phyloP scores from a whole-genome alignment of 495 filamentous ascomycete species.

The Neurospora tetrasperma region DNA sequence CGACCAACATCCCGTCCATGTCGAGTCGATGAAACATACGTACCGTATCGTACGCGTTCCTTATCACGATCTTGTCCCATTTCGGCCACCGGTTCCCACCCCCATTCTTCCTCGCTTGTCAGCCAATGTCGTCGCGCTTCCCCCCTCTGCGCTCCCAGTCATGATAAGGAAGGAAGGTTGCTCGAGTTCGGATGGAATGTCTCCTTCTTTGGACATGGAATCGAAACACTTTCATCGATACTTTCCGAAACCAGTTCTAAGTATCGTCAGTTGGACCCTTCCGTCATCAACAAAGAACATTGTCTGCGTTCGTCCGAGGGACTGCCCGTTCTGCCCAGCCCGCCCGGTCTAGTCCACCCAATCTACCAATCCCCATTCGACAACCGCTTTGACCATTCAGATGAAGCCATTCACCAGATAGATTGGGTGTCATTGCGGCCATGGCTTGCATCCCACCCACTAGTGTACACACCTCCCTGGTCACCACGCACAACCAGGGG shows the following conservation, averaged over 20 bases:
- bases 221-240: not conserved
- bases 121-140: not conserved
- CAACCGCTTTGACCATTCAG: not conserved
- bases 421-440: not conserved
- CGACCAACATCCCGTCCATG: not conserved
- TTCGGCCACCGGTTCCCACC: not conserved
- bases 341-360: not conserved
- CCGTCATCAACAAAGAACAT: not conserved
- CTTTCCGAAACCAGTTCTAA: not conserved
- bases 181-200: not conserved
- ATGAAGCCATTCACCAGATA: not conserved
- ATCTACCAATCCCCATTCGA: not conserved
- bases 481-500: not conserved
- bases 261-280: not conserved
- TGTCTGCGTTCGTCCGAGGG: not conserved
- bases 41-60: not conserved
- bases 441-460: not conserved
- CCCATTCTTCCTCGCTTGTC: not conserved
- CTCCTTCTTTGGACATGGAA: not conserved
- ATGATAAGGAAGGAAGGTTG: not conserved
- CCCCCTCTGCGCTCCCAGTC: not conserved
- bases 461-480: too few relatives aligned
- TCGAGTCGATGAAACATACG: not conserved
- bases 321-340: not conserved
- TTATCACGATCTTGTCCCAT: not conserved